Percentiles rank a stretch among this genome's conserved stretches.
Evolutionary conservation across 768 basidiomycete species (phyloP).

Genomic region (Suillus paluster): DNA sequence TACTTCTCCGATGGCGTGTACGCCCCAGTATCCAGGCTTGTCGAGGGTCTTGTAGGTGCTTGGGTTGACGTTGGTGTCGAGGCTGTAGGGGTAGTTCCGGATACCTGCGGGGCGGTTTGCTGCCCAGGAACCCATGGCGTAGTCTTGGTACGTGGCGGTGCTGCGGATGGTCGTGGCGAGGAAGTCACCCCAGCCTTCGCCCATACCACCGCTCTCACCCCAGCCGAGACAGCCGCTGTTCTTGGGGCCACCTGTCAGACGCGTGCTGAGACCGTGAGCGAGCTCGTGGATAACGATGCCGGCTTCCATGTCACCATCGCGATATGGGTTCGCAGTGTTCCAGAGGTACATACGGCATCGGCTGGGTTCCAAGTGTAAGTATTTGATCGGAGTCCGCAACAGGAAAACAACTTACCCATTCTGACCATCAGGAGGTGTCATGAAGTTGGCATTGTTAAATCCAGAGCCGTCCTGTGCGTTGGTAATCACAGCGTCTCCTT

Average conservation of each 20-base stretch:
- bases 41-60: conserved; percentile 95
- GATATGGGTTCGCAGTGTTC: conserved; percentile 88
- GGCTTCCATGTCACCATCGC: conserved; percentile 95
- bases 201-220: conserved; percentile 98
- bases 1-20: conserved; percentile 91
- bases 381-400: background rate
- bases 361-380: conserved; percentile 15
- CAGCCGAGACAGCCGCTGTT: conserved; percentile 95
- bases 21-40: conserved; percentile 92
- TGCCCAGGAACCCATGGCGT: conserved; percentile 95
- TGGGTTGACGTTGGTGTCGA: conserved; percentile 78
- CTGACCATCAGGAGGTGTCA: conserved; percentile 83
- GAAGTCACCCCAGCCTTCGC: conserved; percentile 96
- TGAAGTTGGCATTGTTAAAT: conserved; percentile 92
- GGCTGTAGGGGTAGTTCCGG: conserved; percentile 88
- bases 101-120: conserved; percentile 79
- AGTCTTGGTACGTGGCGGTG: conserved; percentile 72
- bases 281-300: conserved; percentile 96
- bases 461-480: conserved; percentile 97
- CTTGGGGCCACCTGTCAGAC: conserved; percentile 90
- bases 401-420: conserved; percentile 53
- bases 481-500: conserved; percentile 89
- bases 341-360: conserved; percentile 97
- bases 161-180: conserved; percentile 88
- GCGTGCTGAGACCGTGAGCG: conserved; percentile 89